Conservation (phyloP, 306 rosid species). For the Abrus precatorius region DNA sequence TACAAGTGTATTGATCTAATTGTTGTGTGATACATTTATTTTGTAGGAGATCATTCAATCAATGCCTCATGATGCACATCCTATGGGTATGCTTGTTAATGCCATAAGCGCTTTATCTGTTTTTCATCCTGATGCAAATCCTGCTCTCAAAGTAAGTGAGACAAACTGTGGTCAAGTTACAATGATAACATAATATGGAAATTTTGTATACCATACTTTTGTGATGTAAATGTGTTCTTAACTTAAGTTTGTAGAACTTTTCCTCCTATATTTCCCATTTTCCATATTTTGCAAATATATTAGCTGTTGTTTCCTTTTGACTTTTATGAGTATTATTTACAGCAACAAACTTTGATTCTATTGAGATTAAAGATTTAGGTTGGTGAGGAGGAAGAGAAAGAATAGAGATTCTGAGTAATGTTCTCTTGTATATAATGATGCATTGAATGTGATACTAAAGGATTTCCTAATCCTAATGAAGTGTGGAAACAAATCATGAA, state of each 20-base stretch:
- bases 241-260: neutral
- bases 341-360: neutral
- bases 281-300: slow-evolving; percentile 12
- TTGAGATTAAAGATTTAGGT: neutral
- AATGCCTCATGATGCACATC: slow-evolving; percentile 99
- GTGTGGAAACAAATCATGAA: too few relatives aligned
- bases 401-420: too few relatives aligned
- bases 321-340: neutral
- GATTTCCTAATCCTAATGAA: too few relatives aligned
- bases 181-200: slow-evolving; percentile 7
- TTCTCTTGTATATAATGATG: too few relatives aligned
- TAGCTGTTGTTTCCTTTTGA: slow-evolving; percentile 11
- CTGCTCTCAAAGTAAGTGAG: slow-evolving; percentile 80
- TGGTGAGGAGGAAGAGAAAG: too few relatives aligned
- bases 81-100: slow-evolving; percentile 91
- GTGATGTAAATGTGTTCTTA: neutral
- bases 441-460: neutral
- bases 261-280: neutral
- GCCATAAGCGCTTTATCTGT: slow-evolving; percentile 90
- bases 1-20: slow-evolving; percentile 36
- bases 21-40: slow-evolving; percentile 29
- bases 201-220: neutral
- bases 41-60: slow-evolving; percentile 83
- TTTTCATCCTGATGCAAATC: slow-evolving; percentile 92
- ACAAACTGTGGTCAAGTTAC: slow-evolving; percentile 8